Conservation (phyloP, 2,329 filamentous ascomycete species). For the Colletotrichum musae region DNA sequence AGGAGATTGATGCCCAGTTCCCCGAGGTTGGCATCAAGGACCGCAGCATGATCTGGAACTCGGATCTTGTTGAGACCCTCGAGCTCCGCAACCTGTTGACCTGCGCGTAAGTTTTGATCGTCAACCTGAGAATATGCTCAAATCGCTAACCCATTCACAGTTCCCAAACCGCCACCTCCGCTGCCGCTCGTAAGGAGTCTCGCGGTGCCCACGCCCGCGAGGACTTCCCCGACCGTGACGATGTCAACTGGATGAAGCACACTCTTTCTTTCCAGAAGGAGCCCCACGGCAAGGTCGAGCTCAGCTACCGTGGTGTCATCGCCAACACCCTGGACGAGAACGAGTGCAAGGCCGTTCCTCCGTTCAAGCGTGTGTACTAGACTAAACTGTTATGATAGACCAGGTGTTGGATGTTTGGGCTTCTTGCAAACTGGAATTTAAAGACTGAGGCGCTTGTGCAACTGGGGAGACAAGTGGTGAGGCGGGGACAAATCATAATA, state of each 20-base stretch:
- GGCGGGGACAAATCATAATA: conserved; percentile 31
- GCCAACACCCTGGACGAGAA: conserved; percentile 89
- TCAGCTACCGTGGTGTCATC: conserved; percentile 88
- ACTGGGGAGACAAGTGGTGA: conserved; percentile 4
- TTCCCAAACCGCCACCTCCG: conserved; percentile 90
- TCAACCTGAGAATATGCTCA: conserved; percentile 19
- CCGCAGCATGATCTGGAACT: conserved; percentile 99
- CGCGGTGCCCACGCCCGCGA: conserved; percentile 97
- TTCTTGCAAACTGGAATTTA: conserved; percentile 13
- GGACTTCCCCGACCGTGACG: conserved; percentile 95
- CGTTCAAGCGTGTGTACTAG: conserved; percentile 95
- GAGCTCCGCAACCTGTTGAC: conserved; percentile 96
- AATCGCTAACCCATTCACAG: conserved; percentile 54
- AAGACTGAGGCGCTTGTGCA: background rate
- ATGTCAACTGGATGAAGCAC: conserved; percentile 99
- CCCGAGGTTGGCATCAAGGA: conserved; percentile 94
- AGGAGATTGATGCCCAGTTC: conserved; percentile 85
- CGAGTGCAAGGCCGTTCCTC: conserved; percentile 96
- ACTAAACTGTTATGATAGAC: conserved; percentile 62
- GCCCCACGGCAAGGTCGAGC: conserved; percentile 88
- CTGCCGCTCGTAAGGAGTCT: conserved; percentile 95
- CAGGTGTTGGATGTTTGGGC: conserved; percentile 33
- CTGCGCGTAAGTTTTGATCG: conserved; percentile 82
- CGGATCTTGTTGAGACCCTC: conserved; percentile 94
- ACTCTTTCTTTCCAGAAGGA: conserved; percentile 95